Percentiles rank a stretch among this genome's conserved stretches.
Evolutionary conservation across 805 yeast genomes (phyloP).

Genomic region (Myxozyma vanderwaltii): DNA sequence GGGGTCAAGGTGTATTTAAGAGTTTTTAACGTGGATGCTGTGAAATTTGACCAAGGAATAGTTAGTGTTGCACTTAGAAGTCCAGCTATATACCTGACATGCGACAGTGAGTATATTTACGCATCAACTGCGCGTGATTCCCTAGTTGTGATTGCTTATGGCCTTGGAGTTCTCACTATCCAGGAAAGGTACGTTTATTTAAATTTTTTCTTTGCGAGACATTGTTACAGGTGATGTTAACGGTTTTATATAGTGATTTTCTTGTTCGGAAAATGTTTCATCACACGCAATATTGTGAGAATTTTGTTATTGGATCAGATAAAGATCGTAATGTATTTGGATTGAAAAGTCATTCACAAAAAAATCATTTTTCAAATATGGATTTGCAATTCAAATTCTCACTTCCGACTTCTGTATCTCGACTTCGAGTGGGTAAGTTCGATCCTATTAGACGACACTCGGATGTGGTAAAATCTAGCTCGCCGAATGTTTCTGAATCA

Average conservation of each 20-base stretch:
- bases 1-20: conserved; percentile 17
- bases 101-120: conserved; percentile 9
- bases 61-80: conserved; percentile 16
- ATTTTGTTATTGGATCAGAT: conserved; percentile 23
- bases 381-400: conserved; percentile 9
- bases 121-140: conserved; percentile 26
- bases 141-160: conserved; percentile 7
- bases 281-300: not conserved
- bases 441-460: conserved; percentile 7
- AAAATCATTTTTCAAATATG: conserved; percentile 16
- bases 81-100: conserved; percentile 15
- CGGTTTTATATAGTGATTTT: conserved; percentile 19
- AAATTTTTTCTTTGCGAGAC: not conserved
- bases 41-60: conserved; percentile 10
- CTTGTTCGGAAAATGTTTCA: conserved; percentile 25
- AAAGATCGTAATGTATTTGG: conserved; percentile 25
- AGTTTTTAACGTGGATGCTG: conserved; percentile 11
- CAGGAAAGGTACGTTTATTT: conserved; percentile 14
- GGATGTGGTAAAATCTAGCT: not conserved
- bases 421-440: conserved; percentile 18
- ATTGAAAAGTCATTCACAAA: conserved; percentile 12
- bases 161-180: not conserved
- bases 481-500: not conserved
- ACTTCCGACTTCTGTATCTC: conserved; percentile 25
- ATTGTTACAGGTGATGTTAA: not conserved